Conservation (phyloP, 371 early-diverging fungal species). For the Mortierella sp. region DNA sequence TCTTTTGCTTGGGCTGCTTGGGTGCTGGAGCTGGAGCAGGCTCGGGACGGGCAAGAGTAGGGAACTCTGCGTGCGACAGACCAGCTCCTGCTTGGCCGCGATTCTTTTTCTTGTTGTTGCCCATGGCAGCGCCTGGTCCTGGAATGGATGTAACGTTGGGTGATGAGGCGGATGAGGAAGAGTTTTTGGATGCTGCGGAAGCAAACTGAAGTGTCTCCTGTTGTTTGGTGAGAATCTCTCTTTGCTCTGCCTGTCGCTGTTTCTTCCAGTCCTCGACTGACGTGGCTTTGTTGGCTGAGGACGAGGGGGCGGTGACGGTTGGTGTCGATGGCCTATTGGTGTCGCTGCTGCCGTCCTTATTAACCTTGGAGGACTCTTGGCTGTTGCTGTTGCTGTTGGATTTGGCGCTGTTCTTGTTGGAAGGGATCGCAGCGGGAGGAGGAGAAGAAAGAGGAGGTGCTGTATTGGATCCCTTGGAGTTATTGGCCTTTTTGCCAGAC, state of each 20-base stretch:
- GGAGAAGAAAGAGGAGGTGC: neutral
- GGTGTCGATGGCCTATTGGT: neutral
- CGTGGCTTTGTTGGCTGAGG: constrained; percentile 15
- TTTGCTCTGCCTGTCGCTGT: constrained; percentile 33
- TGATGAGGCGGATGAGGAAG: constrained; percentile 32
- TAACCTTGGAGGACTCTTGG: constrained; percentile 13
- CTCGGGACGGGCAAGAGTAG: constrained; percentile 36
- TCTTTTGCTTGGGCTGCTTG: constrained; percentile 48
- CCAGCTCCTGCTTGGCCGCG: constrained; percentile 40
- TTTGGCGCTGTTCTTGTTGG: neutral
- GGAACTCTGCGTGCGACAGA: constrained; percentile 52
- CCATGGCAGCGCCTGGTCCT: constrained; percentile 52
- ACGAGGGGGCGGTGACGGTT: neutral
- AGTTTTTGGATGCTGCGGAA: constrained; percentile 34
- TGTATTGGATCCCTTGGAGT: constrained; percentile 1
- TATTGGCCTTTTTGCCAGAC: neutral
- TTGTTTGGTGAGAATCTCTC: constrained; percentile 34
- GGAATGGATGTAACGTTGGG: constrained; percentile 40
- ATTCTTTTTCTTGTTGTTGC: constrained; percentile 42
- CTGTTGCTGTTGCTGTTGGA: constrained; percentile 3
- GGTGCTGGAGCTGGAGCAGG: constrained; percentile 26
- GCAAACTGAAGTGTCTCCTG: constrained; percentile 48
- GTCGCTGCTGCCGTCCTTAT: neutral
- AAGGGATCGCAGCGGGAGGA: neutral
- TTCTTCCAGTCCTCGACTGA: constrained; percentile 46